These are phyloP conservation scores for Laburnicola sp. DNA, from an alignment of 2,329 filamentous ascomycete genomes.

Conservation along the genomic window DNA sequence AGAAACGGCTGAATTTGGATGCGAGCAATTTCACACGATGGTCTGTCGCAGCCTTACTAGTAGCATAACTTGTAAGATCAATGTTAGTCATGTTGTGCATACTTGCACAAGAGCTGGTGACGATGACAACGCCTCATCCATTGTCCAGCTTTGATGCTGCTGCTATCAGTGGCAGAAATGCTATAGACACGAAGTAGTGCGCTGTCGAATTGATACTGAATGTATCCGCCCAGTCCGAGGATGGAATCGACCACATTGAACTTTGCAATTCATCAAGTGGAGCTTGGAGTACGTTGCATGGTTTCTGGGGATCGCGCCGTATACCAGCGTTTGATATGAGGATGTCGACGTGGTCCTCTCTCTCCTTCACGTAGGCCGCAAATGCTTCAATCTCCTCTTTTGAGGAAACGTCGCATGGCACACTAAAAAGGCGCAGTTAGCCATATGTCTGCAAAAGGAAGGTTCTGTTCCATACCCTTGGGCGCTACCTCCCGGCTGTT, in stretches of 20 bases:
- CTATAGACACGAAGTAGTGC: slow-evolving; percentile 55
- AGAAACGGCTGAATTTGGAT: slow-evolving; percentile 52
- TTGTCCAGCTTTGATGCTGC: slow-evolving; percentile 46
- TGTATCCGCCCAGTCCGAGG: slow-evolving; percentile 51
- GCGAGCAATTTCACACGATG: slow-evolving; percentile 56
- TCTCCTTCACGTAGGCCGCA: slow-evolving; percentile 15
- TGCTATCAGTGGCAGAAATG: slow-evolving; percentile 50
- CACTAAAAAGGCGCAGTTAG: too few species aligned
- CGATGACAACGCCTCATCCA: slow-evolving; percentile 52
- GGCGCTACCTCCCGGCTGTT: neutral
- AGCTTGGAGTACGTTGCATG: slow-evolving; percentile 52
- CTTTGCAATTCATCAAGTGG: slow-evolving; percentile 49
- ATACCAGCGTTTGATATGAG: slow-evolving; percentile 57
- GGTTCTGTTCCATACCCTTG: neutral
- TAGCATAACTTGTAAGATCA: slow-evolving; percentile 56
- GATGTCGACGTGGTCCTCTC: slow-evolving; percentile 51
- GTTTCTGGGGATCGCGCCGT: slow-evolving; percentile 48
- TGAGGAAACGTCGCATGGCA: slow-evolving; percentile 46
- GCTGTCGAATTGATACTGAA: slow-evolving; percentile 56
- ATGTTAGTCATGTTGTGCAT: slow-evolving; percentile 59
- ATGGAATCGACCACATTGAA: slow-evolving; percentile 53
- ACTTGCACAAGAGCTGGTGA: slow-evolving; percentile 58
- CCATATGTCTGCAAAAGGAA: too few species aligned
- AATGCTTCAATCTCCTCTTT: slow-evolving; percentile 48
- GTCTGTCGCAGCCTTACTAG: slow-evolving; percentile 58